Percentiles rank a stretch among this genome's conserved stretches.
These are phyloP conservation scores for Xenosphaeropsis pyriputrescens DNA, from an alignment of 2,329 filamentous ascomycete species.

Conservation along the genomic window DNA sequence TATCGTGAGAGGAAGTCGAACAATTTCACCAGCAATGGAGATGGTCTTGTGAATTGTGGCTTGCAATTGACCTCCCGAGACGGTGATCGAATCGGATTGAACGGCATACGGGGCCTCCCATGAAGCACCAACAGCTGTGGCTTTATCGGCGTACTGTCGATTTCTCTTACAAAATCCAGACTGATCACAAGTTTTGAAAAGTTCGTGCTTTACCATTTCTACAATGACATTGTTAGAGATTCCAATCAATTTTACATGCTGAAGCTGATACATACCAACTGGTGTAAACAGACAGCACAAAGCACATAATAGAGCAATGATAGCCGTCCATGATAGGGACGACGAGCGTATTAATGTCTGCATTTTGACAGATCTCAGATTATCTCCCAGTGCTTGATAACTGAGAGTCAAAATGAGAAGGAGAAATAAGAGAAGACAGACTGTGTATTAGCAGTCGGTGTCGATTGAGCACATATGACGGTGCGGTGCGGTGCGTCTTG, in stretches of 20 bases:
- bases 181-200: slow-evolving; percentile 94
- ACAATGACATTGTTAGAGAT: not conserved
- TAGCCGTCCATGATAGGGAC: slow-evolving; percentile 50
- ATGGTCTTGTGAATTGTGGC: slow-evolving; percentile 74
- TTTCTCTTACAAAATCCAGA: slow-evolving; percentile 97
- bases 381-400: too few relatives aligned
- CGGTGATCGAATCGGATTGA: slow-evolving; percentile 52
- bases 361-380: slow-evolving; percentile 5
- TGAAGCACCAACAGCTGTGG: slow-evolving; percentile 42
- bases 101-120: slow-evolving; percentile 78
- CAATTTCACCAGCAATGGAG: slow-evolving; percentile 46
- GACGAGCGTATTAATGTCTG: slow-evolving; percentile 15
- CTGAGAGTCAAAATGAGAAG: too few relatives aligned
- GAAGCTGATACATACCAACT: slow-evolving; percentile 35
- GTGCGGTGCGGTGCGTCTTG: too few relatives aligned
- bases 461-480: too few relatives aligned
- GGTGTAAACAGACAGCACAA: slow-evolving; percentile 47
- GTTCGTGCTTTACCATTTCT: slow-evolving; percentile 86
- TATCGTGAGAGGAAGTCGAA: slow-evolving; percentile 69
- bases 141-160: slow-evolving; percentile 73
- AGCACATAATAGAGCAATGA: slow-evolving; percentile 42
- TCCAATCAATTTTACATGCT: not conserved
- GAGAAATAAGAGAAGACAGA: too few relatives aligned
- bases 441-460: too few relatives aligned
- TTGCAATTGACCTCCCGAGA: slow-evolving; percentile 68